Evolutionary conservation across 1,139 yeast species (phyloP).

Genomic region (Lodderomyces elongisporus): DNA sequence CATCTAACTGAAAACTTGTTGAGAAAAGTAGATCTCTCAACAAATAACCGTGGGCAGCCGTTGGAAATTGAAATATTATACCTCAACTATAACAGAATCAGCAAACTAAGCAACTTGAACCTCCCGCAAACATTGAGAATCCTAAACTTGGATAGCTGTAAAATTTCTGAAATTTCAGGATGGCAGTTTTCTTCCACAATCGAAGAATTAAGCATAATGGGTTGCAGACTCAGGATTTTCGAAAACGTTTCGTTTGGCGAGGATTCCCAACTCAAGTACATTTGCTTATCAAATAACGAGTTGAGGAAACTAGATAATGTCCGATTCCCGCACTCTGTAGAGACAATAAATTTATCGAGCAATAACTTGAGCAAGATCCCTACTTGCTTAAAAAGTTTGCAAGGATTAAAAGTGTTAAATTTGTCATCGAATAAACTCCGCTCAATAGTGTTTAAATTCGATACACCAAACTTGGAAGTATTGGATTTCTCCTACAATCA

Average conservation of each 20-base stretch:
- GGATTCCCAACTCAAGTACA: constrained; percentile 10
- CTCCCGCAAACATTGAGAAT: constrained; percentile 15
- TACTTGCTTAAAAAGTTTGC: constrained; percentile 7
- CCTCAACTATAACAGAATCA: constrained; percentile 17
- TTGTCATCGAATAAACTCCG: constrained; percentile 14
- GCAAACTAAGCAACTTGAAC: constrained; percentile 12
- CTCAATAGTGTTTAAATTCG: constrained; percentile 8
- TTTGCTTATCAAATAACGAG: constrained; percentile 16
- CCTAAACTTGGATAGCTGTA: constrained; percentile 21
- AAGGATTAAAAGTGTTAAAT: constrained; percentile 11
- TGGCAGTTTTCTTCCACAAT: constrained; percentile 13
- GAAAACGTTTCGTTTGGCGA: constrained; percentile 13
- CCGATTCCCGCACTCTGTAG: constrained; percentile 12
- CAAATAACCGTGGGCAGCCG: constrained; percentile 14
- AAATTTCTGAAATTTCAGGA: constrained; percentile 11
- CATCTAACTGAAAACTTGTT: constrained; percentile 22
- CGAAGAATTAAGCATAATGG: constrained; percentile 19
- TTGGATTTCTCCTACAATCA: constrained; percentile 18
- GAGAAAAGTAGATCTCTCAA: constrained; percentile 15
- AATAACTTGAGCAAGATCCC: constrained; percentile 12
- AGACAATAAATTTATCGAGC: constrained; percentile 10
- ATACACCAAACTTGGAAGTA: constrained; percentile 8
- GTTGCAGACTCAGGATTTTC: constrained; percentile 16
- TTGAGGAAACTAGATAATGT: constrained; percentile 7
- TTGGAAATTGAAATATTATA: constrained; percentile 17